These are phyloP conservation scores for Sporothrix protearum DNA, from an alignment of 2,329 filamentous ascomycete species.

Conservation along the genomic window DNA sequence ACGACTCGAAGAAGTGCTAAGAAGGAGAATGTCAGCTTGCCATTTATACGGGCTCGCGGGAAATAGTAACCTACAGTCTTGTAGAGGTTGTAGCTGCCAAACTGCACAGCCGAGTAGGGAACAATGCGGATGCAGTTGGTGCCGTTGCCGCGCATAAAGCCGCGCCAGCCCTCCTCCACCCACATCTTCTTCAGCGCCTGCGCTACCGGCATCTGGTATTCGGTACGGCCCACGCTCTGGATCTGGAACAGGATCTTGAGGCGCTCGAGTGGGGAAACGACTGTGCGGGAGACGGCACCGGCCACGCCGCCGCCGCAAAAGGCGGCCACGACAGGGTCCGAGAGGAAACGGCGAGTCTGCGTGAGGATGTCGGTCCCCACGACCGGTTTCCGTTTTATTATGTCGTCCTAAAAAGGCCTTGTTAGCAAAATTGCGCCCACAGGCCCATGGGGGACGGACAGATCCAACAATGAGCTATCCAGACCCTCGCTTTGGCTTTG, in stretches of 20 bases:
- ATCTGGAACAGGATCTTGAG: constrained; percentile 98
- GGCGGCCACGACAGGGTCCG: constrained; percentile 82
- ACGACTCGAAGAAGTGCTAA: constrained; percentile 68
- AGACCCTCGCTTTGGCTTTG: background rate
- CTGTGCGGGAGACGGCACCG: constrained; percentile 93
- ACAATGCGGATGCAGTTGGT: constrained; percentile 98
- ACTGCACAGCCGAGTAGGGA: constrained; percentile 96
- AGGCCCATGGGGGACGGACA: background rate
- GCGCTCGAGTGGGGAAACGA: constrained; percentile 91
- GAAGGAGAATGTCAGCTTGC: background rate
- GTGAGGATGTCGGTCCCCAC: constrained; percentile 31
- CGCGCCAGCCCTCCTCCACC: constrained; percentile 92
- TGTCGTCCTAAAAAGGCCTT: constrained; percentile 2
- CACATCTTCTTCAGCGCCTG: constrained; percentile 93
- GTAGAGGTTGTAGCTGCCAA: constrained; percentile 97
- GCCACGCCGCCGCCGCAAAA: constrained; percentile 93
- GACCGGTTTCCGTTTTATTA: constrained; percentile 27
- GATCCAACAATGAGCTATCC: background rate
- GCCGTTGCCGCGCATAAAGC: constrained; percentile 96
- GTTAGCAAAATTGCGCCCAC: background rate
- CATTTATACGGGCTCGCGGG: background rate
- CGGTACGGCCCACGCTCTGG: constrained; percentile 82
- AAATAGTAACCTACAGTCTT: constrained; percentile 60
- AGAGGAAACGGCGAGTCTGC: constrained; percentile 53
- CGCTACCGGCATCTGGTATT: constrained; percentile 88